Conservation (phyloP, 441 rosid species). For the Pelargonium cotyledonis region DNA sequence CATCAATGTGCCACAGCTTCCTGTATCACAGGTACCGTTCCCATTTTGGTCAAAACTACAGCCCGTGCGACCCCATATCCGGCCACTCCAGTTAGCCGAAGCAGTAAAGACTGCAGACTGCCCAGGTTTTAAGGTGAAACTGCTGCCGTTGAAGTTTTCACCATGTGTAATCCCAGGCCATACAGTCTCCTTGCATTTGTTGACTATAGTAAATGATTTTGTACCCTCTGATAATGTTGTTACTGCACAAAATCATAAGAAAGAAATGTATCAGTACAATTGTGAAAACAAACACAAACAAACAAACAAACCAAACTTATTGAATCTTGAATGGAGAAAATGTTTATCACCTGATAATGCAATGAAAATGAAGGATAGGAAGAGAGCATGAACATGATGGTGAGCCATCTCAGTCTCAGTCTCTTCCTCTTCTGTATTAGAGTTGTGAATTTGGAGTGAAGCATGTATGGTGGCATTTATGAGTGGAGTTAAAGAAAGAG, state of each 20-base stretch:
- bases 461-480: background rate
- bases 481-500: background rate
- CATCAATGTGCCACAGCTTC: constrained; percentile 51
- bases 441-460: background rate
- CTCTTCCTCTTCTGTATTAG: constrained; percentile 1
- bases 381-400: background rate
- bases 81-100: constrained; percentile 75
- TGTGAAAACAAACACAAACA: too few species aligned
- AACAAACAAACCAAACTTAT: too few species aligned
- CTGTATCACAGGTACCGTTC: constrained; percentile 74
- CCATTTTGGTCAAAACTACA: constrained; percentile 63
- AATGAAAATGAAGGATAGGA: background rate
- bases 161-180: constrained; percentile 89
- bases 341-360: background rate
- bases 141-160: constrained; percentile 54
- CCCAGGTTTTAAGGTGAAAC: constrained; percentile 52
- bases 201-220: constrained; percentile 63
- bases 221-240: constrained; percentile 32
- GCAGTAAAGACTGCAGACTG: constrained; percentile 59
- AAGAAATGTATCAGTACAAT: too few species aligned
- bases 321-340: background rate
- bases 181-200: constrained; percentile 56
- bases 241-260: constrained; percentile 26
- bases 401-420: background rate
- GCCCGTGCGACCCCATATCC: constrained; percentile 86